A percentile compares a stretch with the other conserved stretches of the same genome.
These are phyloP conservation scores for Ormosia emarginata DNA, from an alignment of 306 rosid species.

Conservation along the genomic window DNA sequence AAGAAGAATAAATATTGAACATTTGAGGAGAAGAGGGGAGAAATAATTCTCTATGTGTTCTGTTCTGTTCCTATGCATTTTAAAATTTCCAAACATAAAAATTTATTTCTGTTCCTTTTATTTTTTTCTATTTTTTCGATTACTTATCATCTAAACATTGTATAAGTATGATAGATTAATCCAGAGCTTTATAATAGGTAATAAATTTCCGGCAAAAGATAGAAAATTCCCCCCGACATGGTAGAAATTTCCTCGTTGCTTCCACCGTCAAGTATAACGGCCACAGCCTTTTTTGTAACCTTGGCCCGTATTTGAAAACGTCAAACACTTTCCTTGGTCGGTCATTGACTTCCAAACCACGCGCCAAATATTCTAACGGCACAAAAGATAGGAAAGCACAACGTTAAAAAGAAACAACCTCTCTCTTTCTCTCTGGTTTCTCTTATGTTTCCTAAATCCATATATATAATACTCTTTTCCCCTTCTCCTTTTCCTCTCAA, in stretches of 20 bases:
- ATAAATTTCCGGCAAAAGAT: neutral
- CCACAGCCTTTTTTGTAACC: neutral
- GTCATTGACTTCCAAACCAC: neutral
- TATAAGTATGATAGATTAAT: no score
- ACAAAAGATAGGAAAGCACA: neutral
- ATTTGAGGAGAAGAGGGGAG: no score
- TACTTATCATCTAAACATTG: no score
- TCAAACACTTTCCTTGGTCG: neutral
- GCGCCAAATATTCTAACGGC: neutral
- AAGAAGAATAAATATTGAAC: no score
- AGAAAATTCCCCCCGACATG: neutral
- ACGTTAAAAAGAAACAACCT: constrained; percentile 20
- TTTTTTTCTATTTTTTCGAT: no score
- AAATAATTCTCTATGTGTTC: no score
- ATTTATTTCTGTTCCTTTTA: no score
- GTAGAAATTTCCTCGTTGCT: constrained; percentile 2
- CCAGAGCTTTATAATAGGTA: no score
- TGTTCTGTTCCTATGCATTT: no score
- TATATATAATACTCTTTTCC: neutral
- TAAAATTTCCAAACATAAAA: no score
- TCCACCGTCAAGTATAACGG: constrained; percentile 21
- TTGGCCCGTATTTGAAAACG: neutral
- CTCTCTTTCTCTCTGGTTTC: constrained; percentile 37
- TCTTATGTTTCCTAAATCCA: neutral
- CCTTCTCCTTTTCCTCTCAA: neutral